Conservation (phyloP, 768 basidiomycete genomes). For the Termitomyces sp. region DNA sequence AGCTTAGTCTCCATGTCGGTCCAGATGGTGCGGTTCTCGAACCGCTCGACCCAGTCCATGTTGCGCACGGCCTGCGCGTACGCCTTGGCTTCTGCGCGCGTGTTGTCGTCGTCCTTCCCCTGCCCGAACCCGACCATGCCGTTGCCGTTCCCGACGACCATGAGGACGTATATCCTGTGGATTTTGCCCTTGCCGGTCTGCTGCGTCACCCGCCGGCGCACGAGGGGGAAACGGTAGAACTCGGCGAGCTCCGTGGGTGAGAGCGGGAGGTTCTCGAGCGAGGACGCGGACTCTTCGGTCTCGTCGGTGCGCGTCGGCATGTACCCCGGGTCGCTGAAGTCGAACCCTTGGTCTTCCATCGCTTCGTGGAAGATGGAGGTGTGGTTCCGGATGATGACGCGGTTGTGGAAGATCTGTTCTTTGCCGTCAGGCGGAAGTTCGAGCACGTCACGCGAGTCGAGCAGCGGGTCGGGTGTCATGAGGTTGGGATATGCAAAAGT, state of each 20-base stretch:
- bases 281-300: conserved; percentile 23
- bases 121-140: conserved; percentile 82
- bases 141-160: conserved; percentile 77
- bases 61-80: conserved; percentile 68
- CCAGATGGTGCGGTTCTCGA: conserved; percentile 94
- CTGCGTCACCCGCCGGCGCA: conserved; percentile 62
- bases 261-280: conserved; percentile 22
- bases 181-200: conserved; percentile 96
- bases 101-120: conserved; percentile 62
- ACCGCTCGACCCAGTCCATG: conserved; percentile 93
- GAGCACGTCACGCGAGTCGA: conserved; percentile 54
- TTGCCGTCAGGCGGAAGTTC: conserved; percentile 46
- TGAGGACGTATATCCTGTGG: conserved; percentile 51
- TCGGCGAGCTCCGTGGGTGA: conserved; percentile 12
- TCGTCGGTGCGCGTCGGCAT: conserved; percentile 23
- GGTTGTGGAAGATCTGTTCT: conserved; percentile 51
- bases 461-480: conserved; percentile 53
- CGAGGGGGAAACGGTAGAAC: conserved; percentile 38
- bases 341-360: conserved; percentile 25
- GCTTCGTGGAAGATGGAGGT: conserved; percentile 57
- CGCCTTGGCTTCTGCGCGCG: conserved; percentile 54
- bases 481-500: conserved; percentile 46
- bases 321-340: conserved; percentile 25
- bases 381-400: conserved; percentile 66
- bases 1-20: conserved; percentile 84